Percentiles rank a stretch among this genome's conserved stretches.
phyloP scores from a whole-genome alignment of 2,329 filamentous ascomycete species.

The Trichoderma simmonsii region DNA sequence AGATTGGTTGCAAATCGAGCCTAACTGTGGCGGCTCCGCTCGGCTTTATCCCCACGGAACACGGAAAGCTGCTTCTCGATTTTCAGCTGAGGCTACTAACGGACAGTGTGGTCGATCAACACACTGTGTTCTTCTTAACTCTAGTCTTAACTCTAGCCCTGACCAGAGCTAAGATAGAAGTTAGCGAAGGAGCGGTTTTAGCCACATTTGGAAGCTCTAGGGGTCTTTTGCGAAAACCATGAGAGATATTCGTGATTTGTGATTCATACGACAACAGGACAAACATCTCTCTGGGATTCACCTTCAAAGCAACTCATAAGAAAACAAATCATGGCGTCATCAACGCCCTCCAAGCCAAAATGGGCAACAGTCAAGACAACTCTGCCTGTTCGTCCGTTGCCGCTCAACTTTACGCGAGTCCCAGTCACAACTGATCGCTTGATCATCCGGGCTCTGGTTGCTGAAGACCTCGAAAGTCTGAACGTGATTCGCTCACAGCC shows the following conservation, averaged over 20 bases:
- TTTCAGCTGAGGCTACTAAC: not conserved
- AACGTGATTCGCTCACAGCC: not conserved
- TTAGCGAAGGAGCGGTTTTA: not conserved
- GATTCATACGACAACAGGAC: not conserved
- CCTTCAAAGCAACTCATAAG: not conserved
- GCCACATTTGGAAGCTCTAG: not conserved
- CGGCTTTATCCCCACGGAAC: not conserved
- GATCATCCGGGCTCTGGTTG: not conserved
- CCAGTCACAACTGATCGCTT: not conserved
- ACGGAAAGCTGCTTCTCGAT: not conserved
- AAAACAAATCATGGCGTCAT: not conserved
- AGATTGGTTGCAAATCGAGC: not conserved
- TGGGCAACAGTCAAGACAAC: not conserved
- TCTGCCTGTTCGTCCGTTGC: not conserved
- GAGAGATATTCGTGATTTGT: constrained; percentile 6
- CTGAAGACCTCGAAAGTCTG: not conserved
- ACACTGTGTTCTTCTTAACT: not conserved
- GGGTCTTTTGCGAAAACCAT: not conserved
- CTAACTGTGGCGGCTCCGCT: not conserved
- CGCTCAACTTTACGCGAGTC: not conserved
- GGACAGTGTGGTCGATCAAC: not conserved
- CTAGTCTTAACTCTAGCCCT: not conserved
- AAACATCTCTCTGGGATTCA: not conserved
- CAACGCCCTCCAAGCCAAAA: not conserved
- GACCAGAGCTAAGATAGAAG: not conserved